A percentile compares a stretch with the other conserved stretches of the same genome.
These are phyloP conservation scores for Calonectria hongkongensis DNA, from an alignment of 2,329 filamentous ascomycete species.

Conservation along the genomic window DNA sequence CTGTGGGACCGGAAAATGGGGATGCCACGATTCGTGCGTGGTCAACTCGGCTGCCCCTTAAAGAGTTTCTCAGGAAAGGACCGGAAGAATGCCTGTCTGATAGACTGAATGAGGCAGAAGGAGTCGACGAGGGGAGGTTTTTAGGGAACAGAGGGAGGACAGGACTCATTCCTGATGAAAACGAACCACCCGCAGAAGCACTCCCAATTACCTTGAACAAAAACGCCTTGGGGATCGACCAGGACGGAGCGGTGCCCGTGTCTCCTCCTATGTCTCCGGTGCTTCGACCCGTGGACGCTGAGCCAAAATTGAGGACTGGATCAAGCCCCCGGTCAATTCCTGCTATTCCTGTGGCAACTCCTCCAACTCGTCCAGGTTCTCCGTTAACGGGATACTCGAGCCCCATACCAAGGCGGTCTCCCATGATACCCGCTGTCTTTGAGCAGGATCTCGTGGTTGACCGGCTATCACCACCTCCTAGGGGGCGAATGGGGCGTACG, in stretches of 20 bases:
- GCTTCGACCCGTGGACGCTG: constrained; percentile 55
- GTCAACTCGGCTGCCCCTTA: constrained; percentile 69
- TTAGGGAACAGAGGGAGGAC: constrained; percentile 55
- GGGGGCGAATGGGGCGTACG: constrained; percentile 55
- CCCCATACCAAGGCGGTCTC: constrained; percentile 56
- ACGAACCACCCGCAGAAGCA: constrained; percentile 13
- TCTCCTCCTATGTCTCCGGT: constrained; percentile 58
- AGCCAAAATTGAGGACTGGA: constrained; percentile 48
- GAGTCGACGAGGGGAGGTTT: constrained; percentile 56
- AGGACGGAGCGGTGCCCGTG: constrained; percentile 45
- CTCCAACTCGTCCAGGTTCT: constrained; percentile 53
- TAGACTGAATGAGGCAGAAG: constrained; percentile 66
- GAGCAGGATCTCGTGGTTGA: constrained; percentile 63
- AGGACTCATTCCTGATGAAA: constrained; percentile 42
- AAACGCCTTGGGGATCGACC: constrained; percentile 60
- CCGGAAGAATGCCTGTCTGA: constrained; percentile 73
- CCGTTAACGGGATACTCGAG: constrained; percentile 57
- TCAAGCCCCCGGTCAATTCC: constrained; percentile 53
- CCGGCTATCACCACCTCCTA: constrained; percentile 60
- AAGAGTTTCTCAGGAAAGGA: constrained; percentile 73
- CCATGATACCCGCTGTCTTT: constrained; percentile 59
- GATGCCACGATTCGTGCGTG: constrained; percentile 68
- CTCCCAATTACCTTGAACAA: constrained; percentile 39
- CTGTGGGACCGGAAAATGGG: constrained; percentile 55
- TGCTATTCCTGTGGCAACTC: constrained; percentile 49